Evolutionary conservation across 495 filamentous ascomycete genomes (phyloP), one percentile per base, ranked within the genome.

Genomic region (Penicillium paradoxum): DNA sequence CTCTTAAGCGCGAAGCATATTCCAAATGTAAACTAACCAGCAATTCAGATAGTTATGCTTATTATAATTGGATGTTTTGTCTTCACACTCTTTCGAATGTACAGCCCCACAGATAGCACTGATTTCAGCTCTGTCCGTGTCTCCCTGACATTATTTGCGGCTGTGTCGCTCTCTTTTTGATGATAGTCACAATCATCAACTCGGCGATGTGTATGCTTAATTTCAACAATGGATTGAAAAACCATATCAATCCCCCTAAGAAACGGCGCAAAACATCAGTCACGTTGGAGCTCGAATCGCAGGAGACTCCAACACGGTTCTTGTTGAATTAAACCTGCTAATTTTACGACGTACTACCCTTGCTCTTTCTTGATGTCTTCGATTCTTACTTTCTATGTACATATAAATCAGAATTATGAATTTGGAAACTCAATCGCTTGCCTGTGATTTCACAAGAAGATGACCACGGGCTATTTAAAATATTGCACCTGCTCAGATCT

Each of bases 221-320:
- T 22, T 63, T 63, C 27, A 38, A 48, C 10, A 63, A 63, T 40
- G 60, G 60, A 24, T 32, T 63, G 45, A 63, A 60, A 2, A 36
- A 53, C 9, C 10, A 69, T 5, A 8, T 42, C n/a, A 34, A 33
- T 1, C 38, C 38, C 2, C 18, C 48, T 30, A 34, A 25, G 25
- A 51, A 51, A 13, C 30, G 45, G n/a, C 11, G 38, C 18, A 51
- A 51, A 14, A 19, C 4, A 10, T 41, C 37, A 32, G 38, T 42
- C 37, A 14, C 48, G 2, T 33, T 51, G 18, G 48, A 51, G 18
- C 48, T 51, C 29, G 30, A 47, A 24, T 24, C 30, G 8, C 38
- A 51, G 10, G 48, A 42, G 27, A 25, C 38, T 42, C 48, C 48
- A 25, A 33, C 48, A 6, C 48, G 48, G 29, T 51, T 51, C 38